Conservation (phyloP, 2,329 filamentous ascomycete genomes). For the Periconia sp. region DNA sequence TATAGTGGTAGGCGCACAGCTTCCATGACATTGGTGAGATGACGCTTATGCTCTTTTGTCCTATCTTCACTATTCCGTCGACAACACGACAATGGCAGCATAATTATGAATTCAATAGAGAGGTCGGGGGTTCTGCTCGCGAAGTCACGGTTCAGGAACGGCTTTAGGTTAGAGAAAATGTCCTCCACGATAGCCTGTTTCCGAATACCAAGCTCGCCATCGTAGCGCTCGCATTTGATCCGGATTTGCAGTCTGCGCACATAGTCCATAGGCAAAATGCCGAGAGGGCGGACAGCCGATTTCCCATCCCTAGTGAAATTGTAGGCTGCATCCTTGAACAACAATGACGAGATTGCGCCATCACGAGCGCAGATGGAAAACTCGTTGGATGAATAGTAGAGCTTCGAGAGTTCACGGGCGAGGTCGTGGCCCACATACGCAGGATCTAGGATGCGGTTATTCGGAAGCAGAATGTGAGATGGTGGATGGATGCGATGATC, state of each 20-base stretch:
- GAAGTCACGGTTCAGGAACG: conserved; percentile 1
- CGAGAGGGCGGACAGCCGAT: neutral
- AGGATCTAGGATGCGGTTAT: conserved; percentile 24
- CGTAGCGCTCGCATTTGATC: conserved; percentile 29
- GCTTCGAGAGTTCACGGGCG: conserved; percentile 18
- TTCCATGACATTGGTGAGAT: conserved; percentile 23
- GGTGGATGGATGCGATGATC: conserved; percentile 26
- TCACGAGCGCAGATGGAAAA: conserved; percentile 31
- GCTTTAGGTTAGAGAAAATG: conserved; percentile 3
- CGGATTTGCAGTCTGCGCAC: conserved; percentile 29
- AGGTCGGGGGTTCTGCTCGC: neutral
- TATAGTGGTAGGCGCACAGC: conserved; percentile 23
- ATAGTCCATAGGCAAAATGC: conserved; percentile 16
- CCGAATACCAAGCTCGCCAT: conserved; percentile 7
- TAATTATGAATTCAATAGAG: conserved; percentile 30
- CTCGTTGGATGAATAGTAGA: conserved; percentile 26
- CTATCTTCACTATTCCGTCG: too few relatives aligned
- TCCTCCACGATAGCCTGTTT: conserved; percentile 14
- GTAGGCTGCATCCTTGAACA: conserved; percentile 10
- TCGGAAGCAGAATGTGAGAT: conserved; percentile 23
- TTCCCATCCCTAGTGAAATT: neutral
- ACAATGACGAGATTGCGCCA: conserved; percentile 13
- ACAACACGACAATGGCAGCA: too few relatives aligned
- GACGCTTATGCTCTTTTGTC: too few relatives aligned
- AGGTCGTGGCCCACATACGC: conserved; percentile 21